Percentiles rank a stretch among this genome's conserved stretches.
Evolutionary conservation across 1,139 yeast species (phyloP).

Genomic region (Geotrichum bryndzae): DNA sequence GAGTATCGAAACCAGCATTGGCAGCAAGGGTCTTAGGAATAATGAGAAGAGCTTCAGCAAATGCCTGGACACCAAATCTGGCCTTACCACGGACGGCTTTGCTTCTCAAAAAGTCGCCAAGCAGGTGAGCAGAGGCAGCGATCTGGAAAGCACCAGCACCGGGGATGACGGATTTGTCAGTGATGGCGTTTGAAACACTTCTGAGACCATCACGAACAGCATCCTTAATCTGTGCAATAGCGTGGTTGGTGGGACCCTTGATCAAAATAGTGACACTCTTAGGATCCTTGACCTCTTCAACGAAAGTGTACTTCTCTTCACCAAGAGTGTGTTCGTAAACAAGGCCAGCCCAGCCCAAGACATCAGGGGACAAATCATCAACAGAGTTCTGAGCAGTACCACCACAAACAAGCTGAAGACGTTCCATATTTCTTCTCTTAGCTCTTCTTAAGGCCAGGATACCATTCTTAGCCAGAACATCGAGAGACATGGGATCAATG

Average conservation of each 20-base stretch:
- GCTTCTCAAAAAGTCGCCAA: slow-evolving; percentile 38
- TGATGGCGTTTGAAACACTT: slow-evolving; percentile 85
- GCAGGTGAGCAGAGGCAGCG: slow-evolving; percentile 66
- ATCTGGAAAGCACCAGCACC: slow-evolving; percentile 97
- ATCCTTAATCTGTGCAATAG: slow-evolving; percentile 87
- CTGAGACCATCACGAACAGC: slow-evolving; percentile 96
- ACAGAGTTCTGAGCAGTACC: slow-evolving; percentile 98
- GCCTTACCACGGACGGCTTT: slow-evolving; percentile 73
- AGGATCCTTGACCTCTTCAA: slow-evolving; percentile 88
- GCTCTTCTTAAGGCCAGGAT: slow-evolving; percentile 95
- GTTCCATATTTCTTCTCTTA: slow-evolving; percentile 97
- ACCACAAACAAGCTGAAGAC: slow-evolving; percentile 91
- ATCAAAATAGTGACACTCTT: slow-evolving; percentile 87
- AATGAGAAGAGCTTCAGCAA: slow-evolving; percentile 82
- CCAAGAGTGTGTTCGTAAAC: slow-evolving; percentile 93
- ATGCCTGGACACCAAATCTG: slow-evolving; percentile 87
- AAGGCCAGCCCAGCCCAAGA: slow-evolving; percentile 86
- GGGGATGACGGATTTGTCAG: slow-evolving; percentile 80
- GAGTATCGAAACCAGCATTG: slow-evolving; percentile 89
- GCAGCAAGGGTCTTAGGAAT: slow-evolving; percentile 90
- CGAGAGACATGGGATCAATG: slow-evolving; percentile 96
- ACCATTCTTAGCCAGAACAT: slow-evolving; percentile 85
- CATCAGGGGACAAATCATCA: slow-evolving; percentile 78
- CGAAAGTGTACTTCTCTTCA: slow-evolving; percentile 94
- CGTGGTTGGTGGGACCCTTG: slow-evolving; percentile 87